Evolutionary conservation across 306 rosid genomes (phyloP).

Genomic region (Dicorynia guianensis): DNA sequence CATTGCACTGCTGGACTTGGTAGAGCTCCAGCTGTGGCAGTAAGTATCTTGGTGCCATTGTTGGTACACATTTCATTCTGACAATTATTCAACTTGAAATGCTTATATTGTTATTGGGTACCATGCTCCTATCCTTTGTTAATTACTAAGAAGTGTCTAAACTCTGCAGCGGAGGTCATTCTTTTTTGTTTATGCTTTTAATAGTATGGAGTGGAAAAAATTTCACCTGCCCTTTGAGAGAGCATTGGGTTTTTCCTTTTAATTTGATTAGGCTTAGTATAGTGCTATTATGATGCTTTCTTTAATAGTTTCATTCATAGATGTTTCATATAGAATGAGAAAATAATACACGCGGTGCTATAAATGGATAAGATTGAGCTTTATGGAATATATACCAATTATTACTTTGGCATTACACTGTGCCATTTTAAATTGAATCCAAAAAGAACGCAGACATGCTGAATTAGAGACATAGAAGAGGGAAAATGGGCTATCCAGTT

Average conservation of each 20-base stretch:
- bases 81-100: conserved; percentile 11
- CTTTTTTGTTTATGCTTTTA: background rate
- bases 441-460: conserved; percentile 4
- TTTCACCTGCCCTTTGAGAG: background rate
- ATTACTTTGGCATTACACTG: background rate
- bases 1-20: conserved; percentile 99
- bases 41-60: conserved; percentile 48
- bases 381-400: conserved; percentile 18
- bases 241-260: background rate
- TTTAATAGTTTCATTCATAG: conserved; percentile 26
- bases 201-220: too few relatives aligned
- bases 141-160: too few relatives aligned
- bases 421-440: conserved; percentile 17
- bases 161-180: too few relatives aligned
- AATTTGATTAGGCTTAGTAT: background rate
- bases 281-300: conserved; percentile 2
- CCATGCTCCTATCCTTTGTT: background rate
- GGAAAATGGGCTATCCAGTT: conserved; percentile 24
- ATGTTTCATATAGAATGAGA: background rate
- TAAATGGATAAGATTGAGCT: conserved; percentile 1
- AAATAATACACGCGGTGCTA: too few relatives aligned
- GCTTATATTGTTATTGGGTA: conserved; percentile 3
- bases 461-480: background rate
- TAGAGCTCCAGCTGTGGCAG: conserved; percentile 95
- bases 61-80: conserved; percentile 10